Conservation (phyloP, 805 yeast species). For the Yarrowia sp. region DNA sequence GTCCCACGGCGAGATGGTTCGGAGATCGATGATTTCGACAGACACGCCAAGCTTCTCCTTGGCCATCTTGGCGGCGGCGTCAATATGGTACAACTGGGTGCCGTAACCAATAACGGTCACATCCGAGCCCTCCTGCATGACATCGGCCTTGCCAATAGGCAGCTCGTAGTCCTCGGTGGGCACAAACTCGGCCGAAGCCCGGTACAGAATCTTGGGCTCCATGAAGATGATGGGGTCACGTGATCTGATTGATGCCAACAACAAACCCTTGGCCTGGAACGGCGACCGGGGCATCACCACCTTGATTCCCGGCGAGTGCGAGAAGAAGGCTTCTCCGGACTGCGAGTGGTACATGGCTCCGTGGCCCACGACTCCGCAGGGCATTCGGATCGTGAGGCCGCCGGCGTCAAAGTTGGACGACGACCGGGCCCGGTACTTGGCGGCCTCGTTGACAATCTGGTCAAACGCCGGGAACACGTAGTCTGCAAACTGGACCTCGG, state of each 20-base stretch:
- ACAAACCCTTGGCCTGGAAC: slow-evolving; percentile 86
- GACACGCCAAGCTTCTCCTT: slow-evolving; percentile 78
- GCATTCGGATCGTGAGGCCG: slow-evolving; percentile 93
- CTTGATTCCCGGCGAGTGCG: slow-evolving; percentile 91
- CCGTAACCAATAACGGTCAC: slow-evolving; percentile 83
- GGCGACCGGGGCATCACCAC: slow-evolving; percentile 90
- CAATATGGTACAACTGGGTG: slow-evolving; percentile 77
- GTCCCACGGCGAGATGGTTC: slow-evolving; percentile 93
- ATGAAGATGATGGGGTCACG: slow-evolving; percentile 93
- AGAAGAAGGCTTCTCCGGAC: slow-evolving; percentile 92
- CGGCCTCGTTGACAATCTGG: slow-evolving; percentile 94
- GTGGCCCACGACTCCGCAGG: slow-evolving; percentile 97
- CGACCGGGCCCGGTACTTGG: slow-evolving; percentile 92
- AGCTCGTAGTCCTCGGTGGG: slow-evolving; percentile 79
- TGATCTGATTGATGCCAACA: slow-evolving; percentile 90
- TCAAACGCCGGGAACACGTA: slow-evolving; percentile 97
- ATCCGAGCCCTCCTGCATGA: slow-evolving; percentile 83
- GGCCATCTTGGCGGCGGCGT: slow-evolving; percentile 82
- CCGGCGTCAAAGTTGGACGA: slow-evolving; percentile 88
- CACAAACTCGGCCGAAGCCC: slow-evolving; percentile 85
- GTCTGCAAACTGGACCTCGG: slow-evolving; percentile 94
- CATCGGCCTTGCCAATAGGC: slow-evolving; percentile 88
- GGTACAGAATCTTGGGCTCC: slow-evolving; percentile 88
- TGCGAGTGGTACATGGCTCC: slow-evolving; percentile 97
- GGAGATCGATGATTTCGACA: slow-evolving; percentile 86